Evolutionary conservation across 108 stramenopile species (phyloP), one percentile per base, ranked within the genome.

Genomic region (Mediolabrus comicus): DNA sequence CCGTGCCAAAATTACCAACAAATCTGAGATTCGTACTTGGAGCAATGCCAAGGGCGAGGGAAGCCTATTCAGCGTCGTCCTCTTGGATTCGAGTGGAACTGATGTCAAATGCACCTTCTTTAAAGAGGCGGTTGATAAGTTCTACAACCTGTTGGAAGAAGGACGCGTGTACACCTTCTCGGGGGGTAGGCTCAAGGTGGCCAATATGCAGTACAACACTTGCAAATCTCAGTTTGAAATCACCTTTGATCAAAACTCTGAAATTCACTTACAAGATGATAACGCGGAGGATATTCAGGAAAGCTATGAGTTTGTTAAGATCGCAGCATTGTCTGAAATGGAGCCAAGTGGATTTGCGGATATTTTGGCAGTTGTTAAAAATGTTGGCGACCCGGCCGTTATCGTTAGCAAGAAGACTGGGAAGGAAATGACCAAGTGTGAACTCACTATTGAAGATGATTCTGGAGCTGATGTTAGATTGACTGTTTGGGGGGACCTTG

Each of bases 101-200:
- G 98, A 98, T 80, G 92, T 98, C 62, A 84, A 90, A 25, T 94
- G 83, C 57, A 98, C 98, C 55, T 89, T 98, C 66, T 98, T 98
- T 87, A 97, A 97, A 79, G 97, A 97, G 59, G 94, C 89, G 7
- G 95, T 92, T 29, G 96, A 98, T 24, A 96, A 93, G 68, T 97
- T 91, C 65, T 86, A 91, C 79, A 51, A 58, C 35, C 46, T 92
- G 7, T 71, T 98, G 46, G 83, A 97, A 83, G 86, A 86, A 51
- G 93, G 90, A n/a, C 65, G 80, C 32, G 95, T 97, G n/a, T 98
- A 97, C 67, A 90, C 83, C 56, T 95, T 98, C 77, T 80, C 83
- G 7, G 96, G 95, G 3, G 98, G 96, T 5, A 66, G 85, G 30
- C 73, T 98, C 67, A 98, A 98, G 90, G 94, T 94, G 22, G 96